A percentile compares a stretch with the other conserved stretches of the same genome.
phyloP scores from a whole-genome alignment of 2,329 filamentous ascomycete species.

The Ascochyta koolunga region DNA sequence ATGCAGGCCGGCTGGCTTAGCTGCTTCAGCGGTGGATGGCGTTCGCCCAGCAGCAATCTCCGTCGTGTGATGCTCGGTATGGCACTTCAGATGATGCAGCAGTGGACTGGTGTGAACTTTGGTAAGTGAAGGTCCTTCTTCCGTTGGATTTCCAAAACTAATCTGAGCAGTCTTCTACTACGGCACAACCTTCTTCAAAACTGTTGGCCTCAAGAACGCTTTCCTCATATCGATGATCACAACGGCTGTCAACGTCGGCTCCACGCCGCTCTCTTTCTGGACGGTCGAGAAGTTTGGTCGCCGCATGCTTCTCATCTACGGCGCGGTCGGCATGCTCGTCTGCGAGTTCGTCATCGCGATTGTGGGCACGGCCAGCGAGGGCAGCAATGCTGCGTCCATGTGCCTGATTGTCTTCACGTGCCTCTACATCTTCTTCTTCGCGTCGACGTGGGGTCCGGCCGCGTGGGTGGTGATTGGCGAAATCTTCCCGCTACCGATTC shows the following conservation, averaged over 20 bases:
- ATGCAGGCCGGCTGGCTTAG: conserved; percentile 70
- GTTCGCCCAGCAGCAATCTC: conserved; percentile 57
- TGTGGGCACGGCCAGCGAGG: conserved; percentile 51
- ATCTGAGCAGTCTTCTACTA: conserved; percentile 46
- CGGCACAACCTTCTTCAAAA: conserved; percentile 83
- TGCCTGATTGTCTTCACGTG: conserved; percentile 82
- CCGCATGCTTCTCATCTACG: conserved; percentile 77
- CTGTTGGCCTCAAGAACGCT: conserved; percentile 74
- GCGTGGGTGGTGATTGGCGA: conserved; percentile 80
- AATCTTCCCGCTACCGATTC: conserved; percentile 88
- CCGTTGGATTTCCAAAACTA: not conserved
- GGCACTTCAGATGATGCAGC: conserved; percentile 58
- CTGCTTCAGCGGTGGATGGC: conserved; percentile 64
- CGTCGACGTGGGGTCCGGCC: conserved; percentile 83
- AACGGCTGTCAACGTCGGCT: conserved; percentile 85
- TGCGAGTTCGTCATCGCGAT: conserved; percentile 89
- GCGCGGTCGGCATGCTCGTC: conserved; percentile 80
- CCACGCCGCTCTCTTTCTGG: conserved; percentile 87
- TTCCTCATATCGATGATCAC: conserved; percentile 88
- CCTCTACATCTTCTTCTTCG: conserved; percentile 94
- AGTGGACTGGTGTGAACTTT: conserved; percentile 84
- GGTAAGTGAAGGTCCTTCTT: conserved; percentile 43
- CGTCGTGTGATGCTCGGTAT: conserved; percentile 56
- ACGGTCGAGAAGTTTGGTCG: conserved; percentile 83
- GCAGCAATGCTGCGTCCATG: conserved; percentile 57